Base-by-base conservation (phyloP, 1,284 basidiomycete species). In the Cryptococcus floricola region DNA sequence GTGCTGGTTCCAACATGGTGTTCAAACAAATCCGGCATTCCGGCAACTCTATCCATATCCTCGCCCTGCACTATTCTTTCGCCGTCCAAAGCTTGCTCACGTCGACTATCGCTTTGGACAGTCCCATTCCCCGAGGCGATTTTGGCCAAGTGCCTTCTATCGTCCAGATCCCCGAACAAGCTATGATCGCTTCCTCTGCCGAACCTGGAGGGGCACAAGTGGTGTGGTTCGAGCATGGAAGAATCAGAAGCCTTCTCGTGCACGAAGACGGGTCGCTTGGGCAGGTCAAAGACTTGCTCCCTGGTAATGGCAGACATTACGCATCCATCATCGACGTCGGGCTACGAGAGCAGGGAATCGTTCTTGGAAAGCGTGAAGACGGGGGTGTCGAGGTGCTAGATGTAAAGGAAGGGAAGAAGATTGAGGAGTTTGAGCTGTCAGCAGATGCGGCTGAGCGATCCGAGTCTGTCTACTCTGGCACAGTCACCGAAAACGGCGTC, bases 181-280 rank as follows among this genome's bases (percentile, higher is more conserved):
- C 70, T 9, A 41, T 67, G 10, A 64, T 78, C 9, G 60, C 70
- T 0, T 50, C 61, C 4, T 56, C 62, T 10, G 43, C 58, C 3
- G 56, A 50, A 7, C 53, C 53, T 14, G 67, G 76, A 1, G 74
- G 80, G 79, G 18, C 78, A 12, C 55, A 80, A 13, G 72, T 86
- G 5, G 79, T 83, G 2, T 92, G 90, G 90, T 73, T 87, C 8
- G 87, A 90, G 59, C 74, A 81, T 41, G 81, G 80, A n/a, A 65
- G 75, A 0, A 77, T 88, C 27, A 82, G 38, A 27, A 51, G 56
- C 3, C 58, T 63, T 2, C 48, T 56, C 4, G 41, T 74, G 16
- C 56, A 62, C 5, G 60, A 58, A 4, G 57, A 62, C 34, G 73
- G 70, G 1, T 52, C 43, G 3, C 74, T 87, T 5, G 67, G 77